phyloP scores from a whole-genome alignment of 306 rosid genomes.

The Rosa chinensis region DNA sequence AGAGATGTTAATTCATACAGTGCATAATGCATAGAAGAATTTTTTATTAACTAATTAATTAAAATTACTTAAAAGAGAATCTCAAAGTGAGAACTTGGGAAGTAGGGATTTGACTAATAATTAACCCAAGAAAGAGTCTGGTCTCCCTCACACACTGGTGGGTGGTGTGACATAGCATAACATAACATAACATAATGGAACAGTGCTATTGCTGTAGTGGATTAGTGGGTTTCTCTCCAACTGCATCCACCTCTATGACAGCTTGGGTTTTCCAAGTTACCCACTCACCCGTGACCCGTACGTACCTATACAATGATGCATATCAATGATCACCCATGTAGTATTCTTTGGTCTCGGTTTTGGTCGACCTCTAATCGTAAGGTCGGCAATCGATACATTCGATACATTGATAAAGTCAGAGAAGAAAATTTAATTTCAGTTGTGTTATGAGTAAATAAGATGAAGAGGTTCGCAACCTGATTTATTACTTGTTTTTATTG shows the following conservation, averaged over 20 bases:
- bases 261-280: background rate
- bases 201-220: background rate
- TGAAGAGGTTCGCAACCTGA: background rate
- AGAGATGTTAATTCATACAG: too few relatives aligned
- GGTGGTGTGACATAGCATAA: background rate
- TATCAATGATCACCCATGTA: background rate
- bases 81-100: too few relatives aligned
- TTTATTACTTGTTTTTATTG: too few relatives aligned
- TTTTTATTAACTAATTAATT: too few relatives aligned
- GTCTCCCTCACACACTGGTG: background rate
- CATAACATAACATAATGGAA: background rate
- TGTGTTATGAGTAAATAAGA: background rate
- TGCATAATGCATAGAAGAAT: too few relatives aligned
- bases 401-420: too few relatives aligned
- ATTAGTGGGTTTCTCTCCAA: background rate
- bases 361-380: background rate
- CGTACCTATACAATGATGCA: background rate
- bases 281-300: background rate
- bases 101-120: slow-evolving; percentile 2
- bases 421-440: too few relatives aligned
- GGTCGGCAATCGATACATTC: background rate
- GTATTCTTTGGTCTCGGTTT: background rate
- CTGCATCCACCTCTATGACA: background rate
- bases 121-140: background rate
- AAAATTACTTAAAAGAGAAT: background rate